Evolutionary conservation across 371 early-diverging fungal species (phyloP), one percentile per base, ranked within the genome.

Genomic region (Mortierella sp.): DNA sequence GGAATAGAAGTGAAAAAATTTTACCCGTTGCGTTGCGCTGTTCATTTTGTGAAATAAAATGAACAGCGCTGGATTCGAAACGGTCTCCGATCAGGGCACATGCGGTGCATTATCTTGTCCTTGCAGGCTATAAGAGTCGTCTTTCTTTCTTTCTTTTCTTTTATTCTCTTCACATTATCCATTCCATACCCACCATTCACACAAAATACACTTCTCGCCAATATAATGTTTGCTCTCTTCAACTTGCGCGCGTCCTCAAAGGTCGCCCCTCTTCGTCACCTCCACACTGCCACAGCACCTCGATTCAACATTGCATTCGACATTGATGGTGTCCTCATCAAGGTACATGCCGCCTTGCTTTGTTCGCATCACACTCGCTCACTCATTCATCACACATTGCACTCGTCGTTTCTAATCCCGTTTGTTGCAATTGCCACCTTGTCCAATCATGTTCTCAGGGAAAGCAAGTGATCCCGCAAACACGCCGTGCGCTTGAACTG

Each of bases 281-380:
- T 81, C 48, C 81, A 81, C 52, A 73, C 81, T 68, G 26, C 70
- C 48, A 81, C 63, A 16, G 38, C 68, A 9, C 65, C 77, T 42
- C 76, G 63, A 21, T 82, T 65, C 72, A 82, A 65, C 52, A 55
- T 82, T 9, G 82, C 75, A 63, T 82, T 82, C 72, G 82, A 82
- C 78, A 82, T 82, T 75, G 82, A 82, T 21, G 82, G 82, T 38
- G 82, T 82, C 42, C 72, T 82, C 45, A 78, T 78, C 78, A 82
- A 78, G 75, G 82, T 80, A 34, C 31, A 44, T 38, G 42, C 42
- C 26, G 21, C 38, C n/a, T 55, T 28, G 58, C 13, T 21, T 34
- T 52, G 14, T 54, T 24, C 24, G 10, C 44, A 13, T 7, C 26
- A n/a, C 24, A 16, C 34, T 0, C 34, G 8, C 13, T 55, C 58